These are phyloP conservation scores for Yarrowia keelungensis DNA, from an alignment of 805 yeast species.

Conservation along the genomic window DNA sequence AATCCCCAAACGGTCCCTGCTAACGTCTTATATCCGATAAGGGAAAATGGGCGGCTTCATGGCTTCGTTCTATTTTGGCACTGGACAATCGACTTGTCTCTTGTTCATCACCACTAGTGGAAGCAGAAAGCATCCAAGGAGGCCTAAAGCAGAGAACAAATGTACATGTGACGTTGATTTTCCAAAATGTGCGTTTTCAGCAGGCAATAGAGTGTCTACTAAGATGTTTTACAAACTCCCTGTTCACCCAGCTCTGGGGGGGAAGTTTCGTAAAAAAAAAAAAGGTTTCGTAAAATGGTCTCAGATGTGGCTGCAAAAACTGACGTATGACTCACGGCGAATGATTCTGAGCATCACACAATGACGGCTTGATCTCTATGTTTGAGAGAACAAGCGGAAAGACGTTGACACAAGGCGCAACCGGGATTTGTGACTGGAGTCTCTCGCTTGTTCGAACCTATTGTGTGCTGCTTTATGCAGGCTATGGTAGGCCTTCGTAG, in stretches of 20 bases:
- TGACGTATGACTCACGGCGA: background rate
- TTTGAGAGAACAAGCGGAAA: background rate
- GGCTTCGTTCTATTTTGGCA: background rate
- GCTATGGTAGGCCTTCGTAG: background rate
- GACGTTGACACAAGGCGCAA: background rate
- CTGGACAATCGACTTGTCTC: background rate
- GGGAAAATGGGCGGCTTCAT: background rate
- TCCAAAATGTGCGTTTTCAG: too few species aligned
- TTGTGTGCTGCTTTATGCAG: background rate
- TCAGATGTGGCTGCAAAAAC: background rate
- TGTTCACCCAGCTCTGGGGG: background rate
- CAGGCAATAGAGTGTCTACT: too few species aligned
- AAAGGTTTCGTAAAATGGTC: too few species aligned
- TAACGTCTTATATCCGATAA: background rate
- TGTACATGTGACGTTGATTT: background rate
- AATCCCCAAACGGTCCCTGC: too few species aligned
- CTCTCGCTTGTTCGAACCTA: background rate
- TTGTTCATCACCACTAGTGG: background rate
- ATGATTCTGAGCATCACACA: background rate
- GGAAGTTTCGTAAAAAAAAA: background rate
- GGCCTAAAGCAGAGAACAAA: background rate
- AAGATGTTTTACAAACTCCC: too few species aligned
- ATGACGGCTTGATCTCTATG: background rate
- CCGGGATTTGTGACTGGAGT: background rate
- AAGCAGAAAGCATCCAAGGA: background rate